A percentile compares a stretch with the other conserved stretches of the same genome.
phyloP scores from a whole-genome alignment of 345 rosid species.

The Populus davidiana region DNA sequence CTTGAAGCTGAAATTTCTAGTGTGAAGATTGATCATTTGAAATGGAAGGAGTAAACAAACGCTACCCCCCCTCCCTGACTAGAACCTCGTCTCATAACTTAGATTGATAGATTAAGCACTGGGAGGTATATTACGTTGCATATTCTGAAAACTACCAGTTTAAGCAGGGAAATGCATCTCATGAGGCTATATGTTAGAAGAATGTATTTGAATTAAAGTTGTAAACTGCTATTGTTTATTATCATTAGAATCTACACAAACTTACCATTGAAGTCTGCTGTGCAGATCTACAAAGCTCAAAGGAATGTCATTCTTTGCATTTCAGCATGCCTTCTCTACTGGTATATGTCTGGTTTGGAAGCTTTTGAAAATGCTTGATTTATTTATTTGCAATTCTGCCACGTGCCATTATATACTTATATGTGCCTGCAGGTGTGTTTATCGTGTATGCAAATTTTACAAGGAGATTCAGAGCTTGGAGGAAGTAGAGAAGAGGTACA shows the following conservation, averaged over 20 bases:
- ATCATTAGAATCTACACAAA: not conserved
- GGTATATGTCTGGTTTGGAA: slow-evolving; percentile 41
- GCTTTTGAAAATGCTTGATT: not conserved
- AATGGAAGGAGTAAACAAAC: not conserved
- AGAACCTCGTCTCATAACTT: not conserved
- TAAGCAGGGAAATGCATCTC: not conserved
- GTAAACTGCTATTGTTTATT: not conserved
- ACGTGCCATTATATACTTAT: not conserved
- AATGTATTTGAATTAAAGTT: not conserved
- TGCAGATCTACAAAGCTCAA: slow-evolving; percentile 85
- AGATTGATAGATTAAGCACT: not conserved
- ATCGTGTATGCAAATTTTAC: slow-evolving; percentile 71
- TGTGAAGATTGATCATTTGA: not conserved
- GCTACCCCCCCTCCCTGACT: not conserved
- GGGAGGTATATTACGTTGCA: not conserved
- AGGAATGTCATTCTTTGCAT: slow-evolving; percentile 75
- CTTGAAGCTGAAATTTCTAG: too few relatives aligned
- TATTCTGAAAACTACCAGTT: not conserved
- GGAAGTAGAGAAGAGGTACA: slow-evolving; percentile 71
- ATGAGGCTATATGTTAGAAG: not conserved
- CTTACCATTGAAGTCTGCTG: slow-evolving; percentile 12
- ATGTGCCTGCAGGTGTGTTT: slow-evolving; percentile 59
- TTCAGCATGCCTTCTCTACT: slow-evolving; percentile 78
- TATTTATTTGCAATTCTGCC: not conserved
- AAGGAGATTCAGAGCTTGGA: slow-evolving; percentile 72